A percentile compares a stretch with the other conserved stretches of the same genome.
phyloP scores from a whole-genome alignment of 805 yeast species.

The Monosporozyma siamensis region DNA sequence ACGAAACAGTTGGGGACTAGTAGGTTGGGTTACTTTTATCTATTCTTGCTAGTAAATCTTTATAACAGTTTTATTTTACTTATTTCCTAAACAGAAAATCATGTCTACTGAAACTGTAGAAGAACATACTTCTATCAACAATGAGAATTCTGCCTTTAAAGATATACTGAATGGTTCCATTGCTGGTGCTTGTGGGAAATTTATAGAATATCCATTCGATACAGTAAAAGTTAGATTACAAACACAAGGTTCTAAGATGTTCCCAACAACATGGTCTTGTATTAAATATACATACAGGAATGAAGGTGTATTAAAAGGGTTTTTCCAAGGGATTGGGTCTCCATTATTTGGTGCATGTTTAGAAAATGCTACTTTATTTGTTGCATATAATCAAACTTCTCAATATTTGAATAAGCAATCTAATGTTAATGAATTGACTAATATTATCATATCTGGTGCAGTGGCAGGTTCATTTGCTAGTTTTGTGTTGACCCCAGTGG shows the following conservation, averaged over 20 bases:
- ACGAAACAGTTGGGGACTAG: no score
- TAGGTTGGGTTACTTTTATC: no score
- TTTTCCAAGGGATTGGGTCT: conserved; percentile 68
- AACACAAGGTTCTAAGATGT: conserved; percentile 54
- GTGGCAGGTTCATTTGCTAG: conserved; percentile 77
- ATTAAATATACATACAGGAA: conserved; percentile 47
- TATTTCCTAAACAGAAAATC: neutral
- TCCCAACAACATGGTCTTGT: conserved; percentile 56
- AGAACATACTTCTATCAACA: conserved; percentile 3
- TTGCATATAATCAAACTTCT: conserved; percentile 47
- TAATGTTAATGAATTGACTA: conserved; percentile 19
- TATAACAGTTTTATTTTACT: no score
- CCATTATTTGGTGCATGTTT: conserved; percentile 87
- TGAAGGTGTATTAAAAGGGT: conserved; percentile 67
- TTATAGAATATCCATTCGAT: conserved; percentile 87
- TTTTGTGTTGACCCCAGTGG: conserved; percentile 83
- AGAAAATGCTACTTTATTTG: conserved; percentile 75
- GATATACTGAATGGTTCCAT: conserved; percentile 34
- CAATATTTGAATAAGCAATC: conserved; percentile 25
- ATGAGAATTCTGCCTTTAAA: conserved; percentile 19
- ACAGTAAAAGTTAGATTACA: conserved; percentile 84
- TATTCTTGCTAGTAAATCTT: no score
- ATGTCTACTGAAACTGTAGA: neutral
- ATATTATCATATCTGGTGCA: conserved; percentile 62
- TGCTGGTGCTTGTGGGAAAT: conserved; percentile 76